These are phyloP conservation scores for Trametes cinnabarina DNA, from an alignment of 768 basidiomycete species.

Conservation along the genomic window DNA sequence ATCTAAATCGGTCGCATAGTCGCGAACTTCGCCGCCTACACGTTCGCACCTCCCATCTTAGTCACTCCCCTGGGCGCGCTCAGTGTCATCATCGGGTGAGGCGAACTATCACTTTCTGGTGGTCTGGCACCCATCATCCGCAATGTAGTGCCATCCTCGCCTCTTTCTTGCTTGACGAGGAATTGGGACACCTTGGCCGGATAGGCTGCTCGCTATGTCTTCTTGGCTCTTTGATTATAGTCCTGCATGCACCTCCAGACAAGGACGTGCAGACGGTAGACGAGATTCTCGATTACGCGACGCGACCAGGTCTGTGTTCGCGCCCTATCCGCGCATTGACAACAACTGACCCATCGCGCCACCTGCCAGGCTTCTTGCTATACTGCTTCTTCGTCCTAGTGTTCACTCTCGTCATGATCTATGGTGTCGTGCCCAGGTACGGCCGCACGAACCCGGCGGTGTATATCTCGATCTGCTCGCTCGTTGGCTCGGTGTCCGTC, in stretches of 20 bases:
- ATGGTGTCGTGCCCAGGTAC: conserved; percentile 76
- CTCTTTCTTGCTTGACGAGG: conserved; percentile 88
- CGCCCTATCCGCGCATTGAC: too few species aligned
- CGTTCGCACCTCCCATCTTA: conserved; percentile 95
- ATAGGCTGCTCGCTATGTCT: conserved; percentile 82
- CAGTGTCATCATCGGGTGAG: conserved; percentile 93
- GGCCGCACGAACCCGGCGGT: conserved; percentile 87
- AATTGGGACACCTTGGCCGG: conserved; percentile 89
- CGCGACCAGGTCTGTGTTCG: conserved; percentile 85
- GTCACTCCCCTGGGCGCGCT: conserved; percentile 98
- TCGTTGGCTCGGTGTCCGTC: conserved; percentile 94
- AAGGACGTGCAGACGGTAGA: conserved; percentile 91
- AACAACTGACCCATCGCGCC: too few species aligned
- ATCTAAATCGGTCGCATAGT: conserved; percentile 37
- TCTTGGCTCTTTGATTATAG: conserved; percentile 89
- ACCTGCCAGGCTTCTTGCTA: conserved; percentile 71
- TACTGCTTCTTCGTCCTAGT: conserved; percentile 86
- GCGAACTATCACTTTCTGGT: conserved; percentile 3
- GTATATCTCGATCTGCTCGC: conserved; percentile 94
- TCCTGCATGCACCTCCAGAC: conserved; percentile 96
- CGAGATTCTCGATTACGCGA: conserved; percentile 87
- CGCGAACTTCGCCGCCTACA: conserved; percentile 94
- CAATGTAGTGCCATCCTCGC: conserved; percentile 80
- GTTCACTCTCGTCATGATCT: conserved; percentile 85
- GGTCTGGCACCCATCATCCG: neutral